phyloP scores from a whole-genome alignment of 2,329 filamentous ascomycete genomes.

The Thielaviopsis populi region DNA sequence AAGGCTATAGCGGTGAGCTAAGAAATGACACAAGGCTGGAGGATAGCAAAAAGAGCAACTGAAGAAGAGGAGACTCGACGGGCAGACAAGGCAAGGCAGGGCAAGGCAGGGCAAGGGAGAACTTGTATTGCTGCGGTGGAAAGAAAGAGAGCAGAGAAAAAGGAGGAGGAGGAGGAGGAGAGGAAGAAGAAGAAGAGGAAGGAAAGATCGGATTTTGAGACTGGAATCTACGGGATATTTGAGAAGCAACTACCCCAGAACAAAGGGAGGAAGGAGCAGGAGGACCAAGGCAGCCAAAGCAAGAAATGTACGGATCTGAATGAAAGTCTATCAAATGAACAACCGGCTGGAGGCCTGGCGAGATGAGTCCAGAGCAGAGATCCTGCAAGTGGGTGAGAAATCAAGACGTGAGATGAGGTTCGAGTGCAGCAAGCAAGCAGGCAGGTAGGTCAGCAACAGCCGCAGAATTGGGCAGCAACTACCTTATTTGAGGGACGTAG shows the following conservation, averaged over 20 bases:
- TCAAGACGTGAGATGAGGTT: background rate
- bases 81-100: no score
- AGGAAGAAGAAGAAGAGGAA: conserved; percentile 1
- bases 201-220: background rate
- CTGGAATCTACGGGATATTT: conserved; percentile 2
- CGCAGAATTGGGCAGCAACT: conserved; percentile 16
- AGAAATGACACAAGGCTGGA: background rate
- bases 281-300: background rate
- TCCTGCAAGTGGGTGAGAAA: background rate
- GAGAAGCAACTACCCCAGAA: background rate
- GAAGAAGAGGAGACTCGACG: background rate
- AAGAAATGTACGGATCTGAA: background rate
- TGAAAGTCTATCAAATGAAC: background rate
- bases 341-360: background rate
- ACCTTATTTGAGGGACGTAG: conserved; percentile 10
- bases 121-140: background rate
- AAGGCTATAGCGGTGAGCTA: conserved; percentile 1
- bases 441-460: background rate
- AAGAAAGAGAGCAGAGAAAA: conserved; percentile 9
- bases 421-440: background rate
- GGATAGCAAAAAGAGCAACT: background rate
- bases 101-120: background rate
- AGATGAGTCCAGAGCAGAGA: background rate
- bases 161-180: conserved; percentile 13
- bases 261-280: background rate